Conservation (phyloP, 225 moss, liverwort and hornwort genomes). For the Marchantia paleacea region DNA sequence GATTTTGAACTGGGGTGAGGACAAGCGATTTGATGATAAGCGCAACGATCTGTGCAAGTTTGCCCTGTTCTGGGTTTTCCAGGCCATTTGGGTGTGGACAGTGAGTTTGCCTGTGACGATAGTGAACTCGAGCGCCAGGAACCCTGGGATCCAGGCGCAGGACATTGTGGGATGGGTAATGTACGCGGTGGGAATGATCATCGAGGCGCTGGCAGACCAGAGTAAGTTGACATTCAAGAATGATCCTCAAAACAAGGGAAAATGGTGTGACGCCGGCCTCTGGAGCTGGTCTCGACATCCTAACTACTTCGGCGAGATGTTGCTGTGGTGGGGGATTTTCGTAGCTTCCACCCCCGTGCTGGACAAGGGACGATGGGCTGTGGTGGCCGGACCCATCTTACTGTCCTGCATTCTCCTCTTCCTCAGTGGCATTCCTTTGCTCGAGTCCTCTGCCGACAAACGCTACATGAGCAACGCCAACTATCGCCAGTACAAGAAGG, state of each 20-base stretch:
- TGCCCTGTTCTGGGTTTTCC: conserved; percentile 73
- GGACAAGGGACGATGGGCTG: conserved; percentile 75
- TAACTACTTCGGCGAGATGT: conserved; percentile 93
- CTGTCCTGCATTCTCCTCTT: conserved; percentile 77
- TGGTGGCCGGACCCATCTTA: conserved; percentile 64
- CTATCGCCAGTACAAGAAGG: conserved; percentile 63
- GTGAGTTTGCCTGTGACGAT: conserved; percentile 75
- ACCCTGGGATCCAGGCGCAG: conserved; percentile 57
- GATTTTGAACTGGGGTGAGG: conserved; percentile 88
- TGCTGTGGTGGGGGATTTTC: conserved; percentile 83
- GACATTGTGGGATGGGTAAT: conserved; percentile 73
- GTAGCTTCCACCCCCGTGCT: conserved; percentile 77
- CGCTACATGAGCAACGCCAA: conserved; percentile 65
- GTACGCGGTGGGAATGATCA: conserved; percentile 58
- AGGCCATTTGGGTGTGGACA: conserved; percentile 94
- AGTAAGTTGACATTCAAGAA: conserved; percentile 73
- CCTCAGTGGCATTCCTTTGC: conserved; percentile 81
- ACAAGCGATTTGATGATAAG: conserved; percentile 87
- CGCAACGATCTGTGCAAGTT: conserved; percentile 58
- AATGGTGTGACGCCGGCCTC: conserved; percentile 77
- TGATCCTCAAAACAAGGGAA: conserved; percentile 53
- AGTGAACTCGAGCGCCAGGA: conserved; percentile 68
- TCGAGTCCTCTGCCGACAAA: conserved; percentile 80
- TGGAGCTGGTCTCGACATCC: conserved; percentile 95
- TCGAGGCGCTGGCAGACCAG: conserved; percentile 78